Percentiles rank a stretch among this genome's conserved stretches.
These are phyloP conservation scores for Phytophthora capsici DNA, from an alignment of 352 stramenopile species.

Conservation along the genomic window DNA sequence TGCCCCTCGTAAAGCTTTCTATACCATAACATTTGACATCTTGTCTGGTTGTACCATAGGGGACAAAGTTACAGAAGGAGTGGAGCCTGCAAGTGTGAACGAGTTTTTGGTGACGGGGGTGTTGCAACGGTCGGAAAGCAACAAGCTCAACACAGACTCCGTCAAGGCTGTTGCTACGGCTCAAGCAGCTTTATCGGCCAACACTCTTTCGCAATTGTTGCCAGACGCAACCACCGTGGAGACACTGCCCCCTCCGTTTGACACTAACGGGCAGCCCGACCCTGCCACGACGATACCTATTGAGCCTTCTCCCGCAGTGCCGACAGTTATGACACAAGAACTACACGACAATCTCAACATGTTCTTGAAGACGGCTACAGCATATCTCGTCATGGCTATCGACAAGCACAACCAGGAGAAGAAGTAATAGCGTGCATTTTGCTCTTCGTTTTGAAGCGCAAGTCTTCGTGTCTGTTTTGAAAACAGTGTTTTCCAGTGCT, in stretches of 20 bases:
- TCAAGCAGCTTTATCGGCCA: conserved; percentile 13
- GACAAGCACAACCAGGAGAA: conserved; percentile 30
- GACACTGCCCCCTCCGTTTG: background rate
- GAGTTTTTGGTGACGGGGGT: conserved; percentile 25
- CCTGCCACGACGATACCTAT: background rate
- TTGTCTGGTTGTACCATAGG: conserved; percentile 16
- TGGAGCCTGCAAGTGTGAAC: conserved; percentile 18
- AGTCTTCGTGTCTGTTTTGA: conserved; percentile 23
- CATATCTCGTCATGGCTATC: conserved; percentile 42
- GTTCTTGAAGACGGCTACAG: conserved; percentile 44
- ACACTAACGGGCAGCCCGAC: background rate
- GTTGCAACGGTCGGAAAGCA: conserved; percentile 1
- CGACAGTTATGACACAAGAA: conserved; percentile 26
- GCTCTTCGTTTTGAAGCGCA: background rate
- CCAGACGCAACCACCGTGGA: conserved; percentile 6
- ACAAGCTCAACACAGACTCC: conserved; percentile 3
- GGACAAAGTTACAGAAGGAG: conserved; percentile 7
- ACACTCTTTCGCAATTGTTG: conserved; percentile 21
- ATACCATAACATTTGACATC: no score
- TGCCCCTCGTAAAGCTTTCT: background rate
- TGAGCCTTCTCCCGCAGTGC: background rate
- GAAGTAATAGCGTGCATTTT: background rate
- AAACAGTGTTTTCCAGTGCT: conserved; percentile 13
- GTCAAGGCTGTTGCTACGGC: conserved; percentile 1
- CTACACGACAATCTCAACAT: conserved; percentile 38